Evolutionary conservation across 495 filamentous ascomycete genomes (phyloP).

Genomic region (Aspergillus haitiensis): DNA sequence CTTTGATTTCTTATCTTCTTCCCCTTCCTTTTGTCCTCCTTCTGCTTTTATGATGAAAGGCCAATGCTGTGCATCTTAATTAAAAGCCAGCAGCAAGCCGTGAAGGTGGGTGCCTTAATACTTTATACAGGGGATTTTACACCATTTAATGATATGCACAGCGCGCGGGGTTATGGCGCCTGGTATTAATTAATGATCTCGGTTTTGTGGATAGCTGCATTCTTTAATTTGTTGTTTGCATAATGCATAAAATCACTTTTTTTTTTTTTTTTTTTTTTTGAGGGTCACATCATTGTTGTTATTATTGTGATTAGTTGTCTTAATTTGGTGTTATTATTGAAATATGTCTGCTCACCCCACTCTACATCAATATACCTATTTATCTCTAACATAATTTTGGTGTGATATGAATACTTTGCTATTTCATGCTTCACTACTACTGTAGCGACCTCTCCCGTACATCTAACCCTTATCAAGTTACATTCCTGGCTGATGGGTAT

Average conservation of each 20-base stretch:
- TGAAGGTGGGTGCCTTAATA: background rate
- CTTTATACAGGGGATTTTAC: constrained; percentile 16
- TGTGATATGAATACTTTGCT: background rate
- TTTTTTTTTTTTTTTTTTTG: constrained; percentile 9
- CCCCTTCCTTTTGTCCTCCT: background rate
- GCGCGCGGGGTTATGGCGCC: constrained; percentile 47
- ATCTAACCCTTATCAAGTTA: background rate
- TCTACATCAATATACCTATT: background rate
- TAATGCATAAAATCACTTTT: constrained; percentile 12
- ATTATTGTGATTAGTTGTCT: constrained; percentile 5
- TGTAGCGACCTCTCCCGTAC: constrained; percentile 1
- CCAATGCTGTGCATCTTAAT: constrained; percentile 6
- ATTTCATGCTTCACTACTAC: background rate
- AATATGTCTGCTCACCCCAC: no score
- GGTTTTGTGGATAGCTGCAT: constrained; percentile 30
- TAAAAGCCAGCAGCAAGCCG: constrained; percentile 9
- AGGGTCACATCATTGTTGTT: constrained; percentile 9
- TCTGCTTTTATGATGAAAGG: constrained; percentile 10
- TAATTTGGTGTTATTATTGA: no score
- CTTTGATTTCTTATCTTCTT: constrained; percentile 2
- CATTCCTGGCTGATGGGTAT: constrained; percentile 11
- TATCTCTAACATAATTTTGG: constrained; percentile 9
- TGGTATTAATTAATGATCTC: constrained; percentile 30
- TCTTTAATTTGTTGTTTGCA: constrained; percentile 20
- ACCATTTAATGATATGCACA: constrained; percentile 44